Conservation (phyloP, 768 basidiomycete genomes). For the Leccinum broughii region DNA sequence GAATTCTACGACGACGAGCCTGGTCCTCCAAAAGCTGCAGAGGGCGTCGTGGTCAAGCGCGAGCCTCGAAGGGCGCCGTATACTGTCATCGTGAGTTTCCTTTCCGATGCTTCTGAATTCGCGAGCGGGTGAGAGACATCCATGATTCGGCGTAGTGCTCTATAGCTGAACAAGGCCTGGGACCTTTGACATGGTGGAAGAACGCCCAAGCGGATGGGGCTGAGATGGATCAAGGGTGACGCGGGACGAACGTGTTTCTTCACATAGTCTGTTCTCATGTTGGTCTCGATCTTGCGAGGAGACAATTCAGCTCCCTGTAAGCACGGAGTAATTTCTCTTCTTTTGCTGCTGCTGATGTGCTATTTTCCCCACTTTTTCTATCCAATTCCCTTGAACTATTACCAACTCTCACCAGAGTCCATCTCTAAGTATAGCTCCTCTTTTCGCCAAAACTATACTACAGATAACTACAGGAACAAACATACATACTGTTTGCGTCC, state of each 20-base stretch:
- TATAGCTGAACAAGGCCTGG: constrained; percentile 80
- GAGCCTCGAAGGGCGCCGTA: constrained; percentile 62
- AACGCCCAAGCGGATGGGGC: constrained; percentile 44
- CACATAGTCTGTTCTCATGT: background rate
- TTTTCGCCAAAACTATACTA: background rate
- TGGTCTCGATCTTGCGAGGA: background rate
- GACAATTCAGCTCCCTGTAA: constrained; percentile 1
- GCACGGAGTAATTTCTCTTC: background rate
- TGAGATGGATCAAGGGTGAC: constrained; percentile 41
- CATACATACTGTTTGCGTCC: background rate
- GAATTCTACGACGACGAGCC: constrained; percentile 88
- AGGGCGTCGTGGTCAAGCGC: constrained; percentile 59
- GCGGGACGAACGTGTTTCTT: background rate
- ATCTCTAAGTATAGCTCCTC: background rate
- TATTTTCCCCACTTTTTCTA: background rate
- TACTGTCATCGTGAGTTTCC: constrained; percentile 60
- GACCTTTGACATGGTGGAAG: constrained; percentile 77
- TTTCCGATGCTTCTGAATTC: background rate
- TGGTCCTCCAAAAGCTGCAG: constrained; percentile 73
- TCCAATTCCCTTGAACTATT: background rate
- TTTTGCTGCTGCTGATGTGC: background rate
- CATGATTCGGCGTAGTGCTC: constrained; percentile 57
- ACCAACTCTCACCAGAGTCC: background rate
- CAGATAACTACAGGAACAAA: background rate
- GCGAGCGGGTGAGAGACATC: background rate